Conservation (phyloP, 2,329 filamentous ascomycete species). For the Exophiala sideris region DNA sequence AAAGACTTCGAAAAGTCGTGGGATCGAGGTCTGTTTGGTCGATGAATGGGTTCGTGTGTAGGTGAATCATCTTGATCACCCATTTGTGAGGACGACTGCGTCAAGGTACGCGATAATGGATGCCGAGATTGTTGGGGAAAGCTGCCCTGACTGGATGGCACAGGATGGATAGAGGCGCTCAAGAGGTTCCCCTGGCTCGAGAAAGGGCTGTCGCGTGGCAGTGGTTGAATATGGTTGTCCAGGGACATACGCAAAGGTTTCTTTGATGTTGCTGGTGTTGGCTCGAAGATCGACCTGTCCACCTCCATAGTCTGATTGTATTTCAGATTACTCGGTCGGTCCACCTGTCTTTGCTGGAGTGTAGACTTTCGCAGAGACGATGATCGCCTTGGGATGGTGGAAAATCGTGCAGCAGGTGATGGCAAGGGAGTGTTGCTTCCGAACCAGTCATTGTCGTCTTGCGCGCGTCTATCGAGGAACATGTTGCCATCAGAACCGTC, state of each 20-base stretch:
- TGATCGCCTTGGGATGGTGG: slow-evolving; percentile 62
- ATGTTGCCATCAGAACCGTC: slow-evolving; percentile 31
- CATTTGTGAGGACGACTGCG: slow-evolving; percentile 79
- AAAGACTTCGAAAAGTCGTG: slow-evolving; percentile 62
- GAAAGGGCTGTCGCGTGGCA: slow-evolving; percentile 64
- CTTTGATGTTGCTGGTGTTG: slow-evolving; percentile 55
- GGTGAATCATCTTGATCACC: slow-evolving; percentile 71
- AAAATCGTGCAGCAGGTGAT: slow-evolving; percentile 43
- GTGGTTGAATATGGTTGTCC: slow-evolving; percentile 70
- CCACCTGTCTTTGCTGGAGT: slow-evolving; percentile 74
- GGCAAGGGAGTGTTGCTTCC: slow-evolving; percentile 29
- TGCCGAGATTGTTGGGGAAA: slow-evolving; percentile 54
- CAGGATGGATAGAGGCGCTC: slow-evolving; percentile 53
- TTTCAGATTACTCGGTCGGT: slow-evolving; percentile 50
- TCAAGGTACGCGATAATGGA: slow-evolving; percentile 80
- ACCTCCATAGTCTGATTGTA: slow-evolving; percentile 31
- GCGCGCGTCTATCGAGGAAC: slow-evolving; percentile 28
- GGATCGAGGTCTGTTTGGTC: slow-evolving; percentile 40
- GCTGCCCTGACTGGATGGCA: slow-evolving; percentile 38
- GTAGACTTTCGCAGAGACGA: slow-evolving; percentile 83
- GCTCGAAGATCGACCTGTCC: slow-evolving; percentile 45
- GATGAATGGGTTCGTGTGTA: slow-evolving; percentile 58
- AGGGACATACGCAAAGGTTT: slow-evolving; percentile 70
- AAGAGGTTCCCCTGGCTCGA: slow-evolving; percentile 51
- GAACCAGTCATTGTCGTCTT: slow-evolving; percentile 33